Conservation (phyloP, 306 rosid genomes). For the Senna siamea region DNA sequence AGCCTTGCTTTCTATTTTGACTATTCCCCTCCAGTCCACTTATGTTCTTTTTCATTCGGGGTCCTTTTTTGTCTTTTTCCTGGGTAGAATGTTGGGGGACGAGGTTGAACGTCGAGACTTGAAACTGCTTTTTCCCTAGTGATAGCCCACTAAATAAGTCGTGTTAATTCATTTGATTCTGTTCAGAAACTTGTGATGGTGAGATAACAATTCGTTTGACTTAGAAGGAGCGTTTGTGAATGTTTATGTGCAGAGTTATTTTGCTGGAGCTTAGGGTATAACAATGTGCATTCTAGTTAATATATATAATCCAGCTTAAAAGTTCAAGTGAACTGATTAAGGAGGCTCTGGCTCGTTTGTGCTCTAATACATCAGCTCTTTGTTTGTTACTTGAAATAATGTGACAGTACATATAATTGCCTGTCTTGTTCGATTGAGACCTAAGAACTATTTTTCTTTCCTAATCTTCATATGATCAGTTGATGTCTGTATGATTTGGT, state of each 20-base stretch:
- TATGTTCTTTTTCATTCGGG: neutral
- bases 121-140: no score
- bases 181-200: conserved; percentile 1
- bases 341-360: neutral
- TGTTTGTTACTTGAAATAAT: neutral
- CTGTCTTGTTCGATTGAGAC: neutral
- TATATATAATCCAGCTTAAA: neutral
- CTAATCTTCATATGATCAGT: neutral
- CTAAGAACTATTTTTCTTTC: conserved; percentile 15
- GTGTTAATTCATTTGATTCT: neutral
- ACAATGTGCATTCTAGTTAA: conserved; percentile 22
- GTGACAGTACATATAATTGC: neutral
- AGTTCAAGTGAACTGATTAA: neutral
- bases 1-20: neutral
- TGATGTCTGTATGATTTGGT: conserved; percentile 3
- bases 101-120: neutral
- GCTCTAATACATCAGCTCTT: neutral
- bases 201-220: neutral
- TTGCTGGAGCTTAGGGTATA: neutral
- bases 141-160: neutral
- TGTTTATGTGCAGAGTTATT: neutral
- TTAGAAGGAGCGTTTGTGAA: neutral
- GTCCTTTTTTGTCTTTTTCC: no score
- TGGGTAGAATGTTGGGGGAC: no score
- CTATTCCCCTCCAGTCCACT: no score